Base-by-base conservation (phyloP, 352 stramenopile species). In the Hyphochytrium catenoides region DNA sequence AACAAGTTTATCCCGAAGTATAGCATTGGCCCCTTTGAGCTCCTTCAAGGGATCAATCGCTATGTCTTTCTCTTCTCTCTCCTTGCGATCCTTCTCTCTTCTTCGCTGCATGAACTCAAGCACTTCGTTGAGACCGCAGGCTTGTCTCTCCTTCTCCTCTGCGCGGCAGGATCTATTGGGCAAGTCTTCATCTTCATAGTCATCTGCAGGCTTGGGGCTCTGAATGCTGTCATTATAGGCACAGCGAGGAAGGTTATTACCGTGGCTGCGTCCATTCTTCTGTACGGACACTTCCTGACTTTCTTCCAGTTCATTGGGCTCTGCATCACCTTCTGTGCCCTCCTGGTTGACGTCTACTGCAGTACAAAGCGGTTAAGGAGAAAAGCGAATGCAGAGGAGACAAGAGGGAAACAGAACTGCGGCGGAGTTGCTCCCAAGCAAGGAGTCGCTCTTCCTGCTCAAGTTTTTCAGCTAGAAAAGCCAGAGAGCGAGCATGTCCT, bases 1-100 rank as follows among this genome's bases (percentile, higher is more conserved):
- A 73, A 90, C 48, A 88, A 88, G 47, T 62, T 88, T 31, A 90
- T 90, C 72, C 59, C 48, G 26, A 71, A 82, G 14, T 62, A 85
- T 51, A 62, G 68, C 26, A 71, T 90, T 16, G 65, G 57, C 9
- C 72, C 74, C n/a, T 90, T 90, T 52, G 70, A 85, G 48, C 53
- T 90, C 14, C 88, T 90, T 72, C 86, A 82, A 52, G 85, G 85
- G 43, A 90, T 90, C 47, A 74, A 90, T 46, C 56, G 86, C 41
- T 67, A 68, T 11, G 86, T 86, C 54, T 74, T 60, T 16, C 74
- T 85, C 32, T 39, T 85, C 12, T 62, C 66, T 3, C 65, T 62
- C 14, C 45, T 85, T 14, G 56, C 46, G 15, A 48, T 85, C 1
- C 53, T 85, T 26, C 54, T 85, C 23, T 49, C 73, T 14, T 75